A percentile compares a stretch with the other conserved stretches of the same genome.
Evolutionary conservation across 305 asterid genomes (phyloP).

Genomic region (Fraxinus xanthoxyloides): DNA sequence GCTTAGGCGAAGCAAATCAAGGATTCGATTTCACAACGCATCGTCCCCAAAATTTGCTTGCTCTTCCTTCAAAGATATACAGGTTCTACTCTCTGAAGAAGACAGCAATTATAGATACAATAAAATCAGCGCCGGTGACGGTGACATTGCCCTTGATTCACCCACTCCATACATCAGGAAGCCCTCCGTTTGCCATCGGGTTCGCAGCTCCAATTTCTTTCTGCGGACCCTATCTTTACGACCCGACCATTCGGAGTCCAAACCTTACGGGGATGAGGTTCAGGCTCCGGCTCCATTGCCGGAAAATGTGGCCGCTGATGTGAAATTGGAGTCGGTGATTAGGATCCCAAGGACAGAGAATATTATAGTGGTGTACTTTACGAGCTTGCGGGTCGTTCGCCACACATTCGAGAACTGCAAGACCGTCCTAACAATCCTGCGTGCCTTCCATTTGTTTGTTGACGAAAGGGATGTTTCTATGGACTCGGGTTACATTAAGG

Average conservation of each 20-base stretch:
- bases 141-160: constrained; percentile 12
- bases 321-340: constrained; percentile 39
- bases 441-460: constrained; percentile 61
- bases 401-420: constrained; percentile 87
- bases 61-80: constrained; percentile 83
- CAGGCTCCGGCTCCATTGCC: constrained; percentile 7
- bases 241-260: neutral
- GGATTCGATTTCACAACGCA: constrained; percentile 42
- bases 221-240: constrained; percentile 53
- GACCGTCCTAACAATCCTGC: constrained; percentile 59
- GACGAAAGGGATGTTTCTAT: constrained; percentile 93
- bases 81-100: constrained; percentile 51
- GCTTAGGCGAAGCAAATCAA: constrained; percentile 67
- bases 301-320: constrained; percentile 11
- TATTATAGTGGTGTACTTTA: constrained; percentile 69
- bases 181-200: constrained; percentile 67
- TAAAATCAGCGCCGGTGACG: constrained; percentile 9
- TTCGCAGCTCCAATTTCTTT: constrained; percentile 52
- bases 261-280: neutral
- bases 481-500: constrained; percentile 71
- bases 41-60: constrained; percentile 56
- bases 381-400: constrained; percentile 80
- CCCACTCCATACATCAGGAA: constrained; percentile 16
- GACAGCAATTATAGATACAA: neutral
- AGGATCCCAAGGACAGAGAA: constrained; percentile 72